Conservation (phyloP, 2,329 filamentous ascomycete species). For the Colletotrichum sp. region DNA sequence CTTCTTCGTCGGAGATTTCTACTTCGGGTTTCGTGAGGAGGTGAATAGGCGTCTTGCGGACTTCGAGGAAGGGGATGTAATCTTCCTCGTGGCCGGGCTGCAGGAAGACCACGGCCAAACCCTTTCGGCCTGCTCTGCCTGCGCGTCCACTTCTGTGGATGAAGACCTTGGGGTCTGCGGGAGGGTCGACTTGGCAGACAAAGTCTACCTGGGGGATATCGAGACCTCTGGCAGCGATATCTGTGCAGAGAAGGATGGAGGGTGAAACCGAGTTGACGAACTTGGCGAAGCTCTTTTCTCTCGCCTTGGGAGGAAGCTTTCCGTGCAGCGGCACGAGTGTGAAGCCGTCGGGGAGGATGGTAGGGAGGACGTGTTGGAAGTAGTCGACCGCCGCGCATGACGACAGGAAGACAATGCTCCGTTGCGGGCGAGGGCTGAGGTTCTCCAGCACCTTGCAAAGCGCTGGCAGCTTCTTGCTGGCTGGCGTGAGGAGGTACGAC, state of each 20-base stretch:
- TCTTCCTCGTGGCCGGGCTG: constrained; percentile 87
- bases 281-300: constrained; percentile 83
- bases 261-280: constrained; percentile 79
- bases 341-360: constrained; percentile 71
- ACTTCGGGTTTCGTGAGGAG: constrained; percentile 64
- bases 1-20: constrained; percentile 64
- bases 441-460: constrained; percentile 72
- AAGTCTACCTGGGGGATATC: constrained; percentile 93
- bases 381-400: constrained; percentile 97
- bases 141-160: constrained; percentile 92
- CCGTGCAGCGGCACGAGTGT: constrained; percentile 84
- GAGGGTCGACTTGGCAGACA: constrained; percentile 85
- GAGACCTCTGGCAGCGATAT: constrained; percentile 87
- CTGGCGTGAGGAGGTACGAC: constrained; percentile 77
- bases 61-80: constrained; percentile 84
- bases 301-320: constrained; percentile 86
- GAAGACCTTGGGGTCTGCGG: constrained; percentile 88
- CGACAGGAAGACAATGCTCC: constrained; percentile 89
- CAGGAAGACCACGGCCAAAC: constrained; percentile 84
- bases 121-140: constrained; percentile 85
- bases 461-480: constrained; percentile 80
- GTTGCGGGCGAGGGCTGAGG: constrained; percentile 76
- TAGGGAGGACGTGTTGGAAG: constrained; percentile 79
- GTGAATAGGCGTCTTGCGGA: constrained; percentile 83
- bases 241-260: constrained; percentile 86